Base-by-base conservation (phyloP, 306 rosid genomes). In the Purshia tridentata region DNA sequence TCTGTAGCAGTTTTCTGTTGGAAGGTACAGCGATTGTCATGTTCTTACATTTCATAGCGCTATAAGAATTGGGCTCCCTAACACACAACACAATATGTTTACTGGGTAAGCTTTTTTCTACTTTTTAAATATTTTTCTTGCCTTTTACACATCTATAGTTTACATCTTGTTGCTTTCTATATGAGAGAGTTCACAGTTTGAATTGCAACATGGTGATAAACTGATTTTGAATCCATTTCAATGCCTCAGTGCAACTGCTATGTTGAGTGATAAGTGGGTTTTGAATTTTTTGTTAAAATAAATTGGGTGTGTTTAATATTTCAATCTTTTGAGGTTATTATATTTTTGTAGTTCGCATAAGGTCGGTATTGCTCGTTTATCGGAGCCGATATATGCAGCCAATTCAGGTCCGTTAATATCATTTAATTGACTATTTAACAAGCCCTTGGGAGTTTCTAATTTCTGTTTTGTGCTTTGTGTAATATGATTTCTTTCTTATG, bases 361-460 rank as follows among this genome's bases (percentile, higher is more conserved):
- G 68, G 54, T 50, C 10, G 79, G 72, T 63, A 46, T 63, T 44
- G 41, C 72, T 44, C 57, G 44, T 44, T 44, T 80, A 13, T 72
- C 66, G 62, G 62, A 37, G 41, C 76, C 72, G 4, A 70, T 78
- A 44, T 53, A 49, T 20, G 80, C 82, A 16, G 82, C 87, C n/a
- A 76, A 79, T 67, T 79, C 89, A 70, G 89, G 86, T 85, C 9
- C 11, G 6, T 55, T 39, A 8, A 8, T 20, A 69, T 47, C 66
- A 51, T 45, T 35, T 59, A 53, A 16, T 35, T 39, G 22, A 11
- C 6, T 22, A 39, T 15, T 19, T 11, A 5, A n/a, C 51, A 64
- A 2, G 8, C 16, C 39, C 20, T 49, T 61, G 40, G 40, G 2
- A 20, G 15, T 46, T 47, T 45, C 39, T 45, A 23, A 4, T 46